phyloP scores from a whole-genome alignment of 106 monocot species.

The Hemerocallis citrina region DNA sequence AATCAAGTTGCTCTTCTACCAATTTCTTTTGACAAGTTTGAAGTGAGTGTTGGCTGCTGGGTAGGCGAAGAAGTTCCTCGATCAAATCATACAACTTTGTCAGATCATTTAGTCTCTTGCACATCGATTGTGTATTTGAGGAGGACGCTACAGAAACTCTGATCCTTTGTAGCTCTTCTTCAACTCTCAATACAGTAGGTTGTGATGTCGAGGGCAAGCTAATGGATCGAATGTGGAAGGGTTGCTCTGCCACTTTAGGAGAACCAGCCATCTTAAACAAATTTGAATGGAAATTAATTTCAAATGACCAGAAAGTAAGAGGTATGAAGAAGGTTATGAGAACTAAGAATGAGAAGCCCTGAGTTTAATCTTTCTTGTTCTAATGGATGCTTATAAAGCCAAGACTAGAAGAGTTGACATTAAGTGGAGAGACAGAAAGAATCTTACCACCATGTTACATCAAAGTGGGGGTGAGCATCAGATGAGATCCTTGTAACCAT shows the following conservation, averaged over 20 bases:
- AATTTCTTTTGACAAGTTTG: conserved; percentile 11
- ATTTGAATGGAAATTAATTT: background rate
- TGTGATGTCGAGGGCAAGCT: conserved; percentile 41
- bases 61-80: conserved; percentile 21
- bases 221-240: conserved; percentile 25
- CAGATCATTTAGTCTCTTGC: conserved; percentile 1
- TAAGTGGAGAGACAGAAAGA: background rate
- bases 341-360: background rate
- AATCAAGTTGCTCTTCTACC: conserved; percentile 27
- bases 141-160: conserved; percentile 6
- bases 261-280: background rate
- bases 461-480: background rate
- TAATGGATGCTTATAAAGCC: background rate
- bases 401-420: background rate
- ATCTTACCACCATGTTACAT: background rate
- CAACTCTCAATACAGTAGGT: background rate
- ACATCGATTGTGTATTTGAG: conserved; percentile 4
- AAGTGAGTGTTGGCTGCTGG: background rate
- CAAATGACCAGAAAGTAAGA: background rate
- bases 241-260: background rate
- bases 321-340: background rate
- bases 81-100: conserved; percentile 13
- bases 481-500: background rate
- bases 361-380: background rate
- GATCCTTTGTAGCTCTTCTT: conserved; percentile 20